Conservation (phyloP, 306 rosid genomes). For the Cicer chorassanicum region DNA sequence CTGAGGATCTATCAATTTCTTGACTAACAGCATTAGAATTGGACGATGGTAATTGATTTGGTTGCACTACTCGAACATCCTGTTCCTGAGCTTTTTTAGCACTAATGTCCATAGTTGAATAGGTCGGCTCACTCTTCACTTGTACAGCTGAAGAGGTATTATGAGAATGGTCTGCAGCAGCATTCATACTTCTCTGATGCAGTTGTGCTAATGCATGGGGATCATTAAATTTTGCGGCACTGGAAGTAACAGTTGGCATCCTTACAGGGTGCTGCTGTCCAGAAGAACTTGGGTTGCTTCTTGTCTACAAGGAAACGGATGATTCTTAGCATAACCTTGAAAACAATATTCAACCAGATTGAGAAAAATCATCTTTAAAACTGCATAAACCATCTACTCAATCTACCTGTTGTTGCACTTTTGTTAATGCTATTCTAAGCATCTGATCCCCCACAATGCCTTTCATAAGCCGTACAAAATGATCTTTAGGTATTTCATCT, state of each 20-base stretch:
- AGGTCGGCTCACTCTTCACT: conserved; percentile 39
- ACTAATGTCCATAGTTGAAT: conserved; percentile 54
- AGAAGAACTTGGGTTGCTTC: conserved; percentile 53
- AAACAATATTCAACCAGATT: conserved; percentile 11
- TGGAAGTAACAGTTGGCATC: conserved; percentile 63
- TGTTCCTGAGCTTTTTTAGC: conserved; percentile 59
- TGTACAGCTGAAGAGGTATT: conserved; percentile 62
- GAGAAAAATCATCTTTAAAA: conserved; percentile 26
- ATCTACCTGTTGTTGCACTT: conserved; percentile 75
- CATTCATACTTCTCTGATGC: conserved; percentile 71
- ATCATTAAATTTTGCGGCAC: conserved; percentile 65
- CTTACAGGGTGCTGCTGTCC: conserved; percentile 71
- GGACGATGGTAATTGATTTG: conserved; percentile 63
- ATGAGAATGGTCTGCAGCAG: conserved; percentile 65
- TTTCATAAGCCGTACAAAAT: conserved; percentile 77
- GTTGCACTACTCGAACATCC: conserved; percentile 56
- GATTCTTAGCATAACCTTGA: conserved; percentile 36
- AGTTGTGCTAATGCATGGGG: conserved; percentile 71
- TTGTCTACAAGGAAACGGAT: conserved; percentile 45
- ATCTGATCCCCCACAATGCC: conserved; percentile 86
- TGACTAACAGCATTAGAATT: conserved; percentile 57
- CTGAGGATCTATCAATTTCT: conserved; percentile 67
- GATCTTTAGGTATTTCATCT: conserved; percentile 83
- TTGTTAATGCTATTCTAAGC: conserved; percentile 75
- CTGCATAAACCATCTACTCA: conserved; percentile 25